Base-by-base conservation (phyloP, 768 basidiomycete genomes). In the Infundibulicybe gibba region DNA sequence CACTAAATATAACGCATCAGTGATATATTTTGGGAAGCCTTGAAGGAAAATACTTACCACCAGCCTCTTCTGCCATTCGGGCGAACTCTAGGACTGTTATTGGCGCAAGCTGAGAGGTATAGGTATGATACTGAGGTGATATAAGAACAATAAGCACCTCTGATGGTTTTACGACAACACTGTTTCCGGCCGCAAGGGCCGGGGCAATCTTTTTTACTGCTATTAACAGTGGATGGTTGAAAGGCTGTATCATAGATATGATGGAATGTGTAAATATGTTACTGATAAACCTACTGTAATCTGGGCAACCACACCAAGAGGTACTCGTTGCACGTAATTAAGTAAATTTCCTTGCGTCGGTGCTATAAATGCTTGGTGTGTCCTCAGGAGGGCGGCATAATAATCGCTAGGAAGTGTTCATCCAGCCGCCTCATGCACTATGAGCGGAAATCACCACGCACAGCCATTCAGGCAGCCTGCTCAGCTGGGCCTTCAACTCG, bases 181-280 rank as follows among this genome's bases (percentile, higher is more conserved):
- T 83, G 56, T 91, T 92, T 4, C 90, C 90, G 6, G 89, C 87
- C 38, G 90, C 90, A 20, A 93, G 69, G 1, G 88, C 90, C 5
- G 88, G 88, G 0, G 85, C 87, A 45, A 93, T 85, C 65, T 94
- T 94, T 72, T 94, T 94, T 44, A 93, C 61, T 2, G 89, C 88
- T 51, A 94, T 94, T 32, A 94, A 63, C n/a, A 94, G 68, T 1
- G 91, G 91, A 53, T 94, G 90, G 54, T 94, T 94, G 63, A 92
- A 93, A 2, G 90, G 88, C 86, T 90, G 50, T 39, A 42, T 9
- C 5, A 19, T 32, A 32, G 31, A 21, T 50, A 32, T 25, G 25
- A 8, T 8, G 8, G 25, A 25, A 25, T 8, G 25, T 8, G 8
- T 25, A 8, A 25, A 25, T 8, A 25, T 3, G 25, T 25, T 8